Evolutionary conservation across 2,329 filamentous ascomycete genomes (phyloP).

Genomic region (Ambrosiella cleistominuta): DNA sequence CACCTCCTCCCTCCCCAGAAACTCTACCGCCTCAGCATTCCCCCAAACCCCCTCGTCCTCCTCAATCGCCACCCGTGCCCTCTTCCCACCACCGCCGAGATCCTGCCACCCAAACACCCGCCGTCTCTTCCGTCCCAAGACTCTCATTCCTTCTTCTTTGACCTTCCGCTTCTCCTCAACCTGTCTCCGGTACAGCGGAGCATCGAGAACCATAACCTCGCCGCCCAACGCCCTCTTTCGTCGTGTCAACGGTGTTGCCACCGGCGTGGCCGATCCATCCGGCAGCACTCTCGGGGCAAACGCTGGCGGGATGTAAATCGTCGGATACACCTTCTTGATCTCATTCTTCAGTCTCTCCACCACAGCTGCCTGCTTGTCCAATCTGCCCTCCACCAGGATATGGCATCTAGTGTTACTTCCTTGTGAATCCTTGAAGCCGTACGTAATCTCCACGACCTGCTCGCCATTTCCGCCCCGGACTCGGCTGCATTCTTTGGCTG

Average conservation of each 20-base stretch:
- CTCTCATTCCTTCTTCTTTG: background rate
- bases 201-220: conserved; percentile 30
- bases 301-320: conserved; percentile 19
- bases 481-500: conserved; percentile 24
- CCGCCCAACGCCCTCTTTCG: conserved; percentile 16
- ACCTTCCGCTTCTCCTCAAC: conserved; percentile 10
- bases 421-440: conserved; percentile 25
- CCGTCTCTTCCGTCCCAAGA: conserved; percentile 2
- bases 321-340: conserved; percentile 30
- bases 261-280: background rate
- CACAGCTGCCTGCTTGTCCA: conserved; percentile 26
- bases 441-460: conserved; percentile 24
- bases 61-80: conserved; percentile 9
- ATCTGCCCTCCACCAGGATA: conserved; percentile 25
- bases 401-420: conserved; percentile 28
- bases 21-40: conserved; percentile 10
- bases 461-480: conserved; percentile 15
- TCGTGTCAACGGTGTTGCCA: conserved; percentile 3
- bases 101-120: conserved; percentile 10
- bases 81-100: conserved; percentile 9
- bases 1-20: conserved; percentile 6
- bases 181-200: conserved; percentile 32
- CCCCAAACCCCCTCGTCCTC: conserved; percentile 11
- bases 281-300: conserved; percentile 2
- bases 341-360: conserved; percentile 27